Conservation (phyloP, 169 alveolate genomes). For the Plasmodium reichenowi region DNA sequence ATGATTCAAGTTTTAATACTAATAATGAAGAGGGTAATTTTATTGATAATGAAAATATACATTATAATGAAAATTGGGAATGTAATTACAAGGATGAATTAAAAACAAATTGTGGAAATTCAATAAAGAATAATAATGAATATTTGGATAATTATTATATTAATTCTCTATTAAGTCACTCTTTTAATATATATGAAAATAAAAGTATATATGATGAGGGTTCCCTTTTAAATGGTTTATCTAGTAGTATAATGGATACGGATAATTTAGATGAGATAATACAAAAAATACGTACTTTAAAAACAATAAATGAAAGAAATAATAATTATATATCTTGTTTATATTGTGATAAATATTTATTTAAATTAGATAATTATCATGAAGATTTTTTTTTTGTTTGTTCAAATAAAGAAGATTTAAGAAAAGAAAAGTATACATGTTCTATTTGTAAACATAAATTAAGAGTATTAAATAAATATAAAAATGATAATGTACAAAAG, state of each 20-base stretch:
- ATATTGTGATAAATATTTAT: constrained; percentile 45
- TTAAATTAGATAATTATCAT: constrained; percentile 31
- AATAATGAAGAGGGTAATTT: no score
- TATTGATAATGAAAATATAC: neutral
- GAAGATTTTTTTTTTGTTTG: neutral
- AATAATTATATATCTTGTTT: constrained; percentile 55
- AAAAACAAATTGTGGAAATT: neutral
- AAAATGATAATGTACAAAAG: constrained; percentile 10
- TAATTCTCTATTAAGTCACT: neutral
- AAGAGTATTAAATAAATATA: constrained; percentile 43
- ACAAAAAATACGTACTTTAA: constrained; percentile 44
- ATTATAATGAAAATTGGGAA: neutral
- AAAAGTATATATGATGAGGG: neutral
- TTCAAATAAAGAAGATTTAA: constrained; percentile 14
- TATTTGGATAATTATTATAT: neutral
- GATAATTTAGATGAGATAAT: constrained; percentile 35
- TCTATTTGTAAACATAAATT: constrained; percentile 51
- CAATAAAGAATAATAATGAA: neutral
- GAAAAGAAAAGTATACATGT: constrained; percentile 35
- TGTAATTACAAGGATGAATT: neutral
- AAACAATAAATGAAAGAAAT: constrained; percentile 15
- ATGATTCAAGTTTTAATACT: no score
- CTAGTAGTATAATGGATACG: constrained; percentile 6
- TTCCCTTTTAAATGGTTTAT: neutral
- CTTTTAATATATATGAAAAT: constrained; percentile 4